Evolutionary conservation across 2,329 filamentous ascomycete species (phyloP).

Genomic region (Paracamarosporium sp.): DNA sequence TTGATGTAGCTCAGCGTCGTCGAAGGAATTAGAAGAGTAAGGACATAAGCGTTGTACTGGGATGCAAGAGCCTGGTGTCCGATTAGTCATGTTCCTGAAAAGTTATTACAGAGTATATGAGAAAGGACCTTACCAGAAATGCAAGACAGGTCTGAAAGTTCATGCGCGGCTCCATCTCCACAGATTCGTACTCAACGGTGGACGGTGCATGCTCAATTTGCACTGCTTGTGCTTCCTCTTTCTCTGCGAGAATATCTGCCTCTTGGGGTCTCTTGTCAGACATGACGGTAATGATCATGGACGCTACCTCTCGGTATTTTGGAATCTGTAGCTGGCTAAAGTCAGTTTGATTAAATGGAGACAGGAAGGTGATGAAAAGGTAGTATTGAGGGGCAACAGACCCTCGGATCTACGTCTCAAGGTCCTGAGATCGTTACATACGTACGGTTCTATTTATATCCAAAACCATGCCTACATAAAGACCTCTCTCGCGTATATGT

Average conservation of each 20-base stretch:
- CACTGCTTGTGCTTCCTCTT: conserved; percentile 6
- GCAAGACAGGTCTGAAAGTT: conserved; percentile 14
- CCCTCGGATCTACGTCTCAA: neutral
- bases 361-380: too few relatives aligned
- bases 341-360: too few relatives aligned
- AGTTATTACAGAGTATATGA: too few relatives aligned
- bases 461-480: neutral
- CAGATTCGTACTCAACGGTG: conserved; percentile 2
- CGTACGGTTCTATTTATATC: neutral
- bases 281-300: neutral
- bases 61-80: conserved; percentile 10
- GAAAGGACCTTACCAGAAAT: conserved; percentile 7
- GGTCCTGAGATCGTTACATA: neutral
- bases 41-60: conserved; percentile 15
- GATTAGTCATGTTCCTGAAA: neutral
- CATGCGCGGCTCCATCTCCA: conserved; percentile 15
- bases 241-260: conserved; percentile 7
- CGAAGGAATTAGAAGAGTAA: conserved; percentile 12
- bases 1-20: conserved; percentile 16
- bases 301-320: too few relatives aligned
- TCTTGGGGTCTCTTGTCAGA: neutral
- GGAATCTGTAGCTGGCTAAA: too few relatives aligned
- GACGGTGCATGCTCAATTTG: conserved; percentile 6
- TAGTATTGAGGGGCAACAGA: neutral
- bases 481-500: neutral